Base-by-base conservation (phyloP, 2,329 filamentous ascomycete genomes). In the Cladosporium sp. region DNA sequence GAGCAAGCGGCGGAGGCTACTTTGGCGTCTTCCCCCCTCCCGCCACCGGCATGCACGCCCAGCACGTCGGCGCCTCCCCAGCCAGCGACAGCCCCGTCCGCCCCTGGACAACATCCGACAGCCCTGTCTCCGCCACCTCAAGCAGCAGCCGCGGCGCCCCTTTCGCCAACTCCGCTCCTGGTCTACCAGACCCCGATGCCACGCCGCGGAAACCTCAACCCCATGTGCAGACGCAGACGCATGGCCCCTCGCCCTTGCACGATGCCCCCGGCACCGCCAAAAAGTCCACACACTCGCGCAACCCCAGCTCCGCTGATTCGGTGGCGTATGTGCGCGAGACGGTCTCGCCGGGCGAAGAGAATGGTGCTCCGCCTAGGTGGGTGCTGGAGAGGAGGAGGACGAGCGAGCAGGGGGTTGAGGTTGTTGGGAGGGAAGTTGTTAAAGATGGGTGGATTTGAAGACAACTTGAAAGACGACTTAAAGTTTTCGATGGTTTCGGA, bases 361-460 rank as follows among this genome's bases (percentile, higher is more conserved):
- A 85, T 7, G 78, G 76, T 1, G 78, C 78, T 55, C 77, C 75
- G 49, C 66, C 68, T 7, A 70, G 83, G 39, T 88, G 85, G 85
- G 78, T 88, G 7, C 70, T 88, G 57, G 85, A 89, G 66, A 70
- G 84, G 30, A 73, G 84, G 46, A 71, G 85, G 30, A 85, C 82
- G 2, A 80, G 74, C 1, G 84, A 87, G 59, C 77, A 72, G 51
- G 84, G 84, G 3, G 43, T 46, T 0, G 76, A 84, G 47, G 81
- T 86, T n/a, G 66, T 86, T 3, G 82, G 79, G 38, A 71, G 84
- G 47, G 80, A 86, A 63, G 72, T 86, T 51, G 76, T 87, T 8
- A 76, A 79, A 53, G 79, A 80, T 0, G 73, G 69, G 12, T 66
- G 72, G 53, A 69, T 72, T 13, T 71, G 53, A 60, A 25, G 12